A percentile compares a stretch with the other conserved stretches of the same genome.
Conservation (phyloP, 78 protist genomes). For the Salpingoeca rosetta region DNA sequence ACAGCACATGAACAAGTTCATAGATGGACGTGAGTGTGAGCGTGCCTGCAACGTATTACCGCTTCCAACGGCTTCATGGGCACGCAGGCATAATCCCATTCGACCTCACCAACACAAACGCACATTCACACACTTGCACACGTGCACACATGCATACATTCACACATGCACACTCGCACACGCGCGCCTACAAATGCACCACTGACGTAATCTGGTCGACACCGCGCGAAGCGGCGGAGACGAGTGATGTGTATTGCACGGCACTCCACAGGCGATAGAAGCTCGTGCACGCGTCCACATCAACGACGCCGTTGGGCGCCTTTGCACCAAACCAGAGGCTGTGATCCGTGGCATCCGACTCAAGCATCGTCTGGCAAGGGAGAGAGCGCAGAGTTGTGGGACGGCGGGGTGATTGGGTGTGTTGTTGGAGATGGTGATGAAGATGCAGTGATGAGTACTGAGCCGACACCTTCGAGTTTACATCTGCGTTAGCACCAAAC, state of each 20-base stretch:
- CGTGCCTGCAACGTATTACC: too few species aligned
- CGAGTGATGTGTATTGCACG: constrained; percentile 49
- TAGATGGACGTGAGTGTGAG: too few species aligned
- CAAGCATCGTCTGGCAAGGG: background rate
- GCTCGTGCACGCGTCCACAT: constrained; percentile 45
- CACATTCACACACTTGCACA: background rate
- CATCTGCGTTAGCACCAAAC: background rate
- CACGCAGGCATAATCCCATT: too few species aligned
- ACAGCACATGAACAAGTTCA: too few species aligned
- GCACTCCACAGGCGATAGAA: constrained; percentile 75
- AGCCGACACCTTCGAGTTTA: background rate
- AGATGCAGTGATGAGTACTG: too few species aligned
- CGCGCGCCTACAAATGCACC: background rate
- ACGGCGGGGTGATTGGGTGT: background rate
- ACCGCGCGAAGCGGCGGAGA: constrained; percentile 23
- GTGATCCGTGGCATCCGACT: background rate
- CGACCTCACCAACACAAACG: background rate
- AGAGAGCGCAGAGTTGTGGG: background rate
- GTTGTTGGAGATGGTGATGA: background rate
- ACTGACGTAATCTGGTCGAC: background rate
- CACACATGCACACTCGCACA: background rate
- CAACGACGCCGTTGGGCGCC: constrained; percentile 48
- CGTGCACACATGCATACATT: background rate
- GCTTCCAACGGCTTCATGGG: too few species aligned
- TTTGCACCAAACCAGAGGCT: constrained; percentile 42